These are phyloP conservation scores for Benincasa hispida DNA, from an alignment of 306 rosid genomes.

Conservation along the genomic window DNA sequence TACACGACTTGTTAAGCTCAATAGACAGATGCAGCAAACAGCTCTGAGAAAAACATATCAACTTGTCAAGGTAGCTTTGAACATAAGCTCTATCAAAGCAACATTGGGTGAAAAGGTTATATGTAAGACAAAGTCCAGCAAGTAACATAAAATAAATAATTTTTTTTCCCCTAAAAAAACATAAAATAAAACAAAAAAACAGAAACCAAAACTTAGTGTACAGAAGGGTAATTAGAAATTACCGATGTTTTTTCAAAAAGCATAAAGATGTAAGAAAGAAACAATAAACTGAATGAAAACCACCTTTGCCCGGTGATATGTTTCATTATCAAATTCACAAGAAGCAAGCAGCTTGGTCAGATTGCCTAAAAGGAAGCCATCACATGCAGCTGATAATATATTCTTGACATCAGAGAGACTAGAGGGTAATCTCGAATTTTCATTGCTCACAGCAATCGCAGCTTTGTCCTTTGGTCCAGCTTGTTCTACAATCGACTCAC, in stretches of 20 bases:
- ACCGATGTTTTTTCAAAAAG: neutral
- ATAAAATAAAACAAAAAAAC: neutral
- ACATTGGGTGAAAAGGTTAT: neutral
- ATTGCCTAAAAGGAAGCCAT: conserved; percentile 43
- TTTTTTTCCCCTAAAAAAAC: too few relatives aligned
- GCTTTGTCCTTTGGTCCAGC: conserved; percentile 42
- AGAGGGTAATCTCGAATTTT: conserved; percentile 27
- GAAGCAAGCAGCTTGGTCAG: conserved; percentile 48
- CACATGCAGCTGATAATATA: conserved; percentile 51
- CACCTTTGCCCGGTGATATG: conserved; percentile 56
- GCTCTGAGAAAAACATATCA: neutral
- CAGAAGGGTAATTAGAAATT: neutral
- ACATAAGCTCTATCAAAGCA: neutral
- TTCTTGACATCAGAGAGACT: conserved; percentile 29
- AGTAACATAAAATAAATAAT: neutral
- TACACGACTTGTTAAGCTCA: neutral
- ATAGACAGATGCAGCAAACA: neutral
- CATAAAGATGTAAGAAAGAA: neutral
- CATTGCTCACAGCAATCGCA: conserved; percentile 19
- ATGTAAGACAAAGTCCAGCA: neutral
- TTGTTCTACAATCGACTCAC: conserved; percentile 43
- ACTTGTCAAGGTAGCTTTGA: neutral
- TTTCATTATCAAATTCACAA: conserved; percentile 31
- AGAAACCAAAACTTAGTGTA: neutral
- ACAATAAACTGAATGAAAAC: conserved; percentile 1